Conservation (phyloP, 139 green algal genomes). For the Auxenochlorella protothecoides region DNA sequence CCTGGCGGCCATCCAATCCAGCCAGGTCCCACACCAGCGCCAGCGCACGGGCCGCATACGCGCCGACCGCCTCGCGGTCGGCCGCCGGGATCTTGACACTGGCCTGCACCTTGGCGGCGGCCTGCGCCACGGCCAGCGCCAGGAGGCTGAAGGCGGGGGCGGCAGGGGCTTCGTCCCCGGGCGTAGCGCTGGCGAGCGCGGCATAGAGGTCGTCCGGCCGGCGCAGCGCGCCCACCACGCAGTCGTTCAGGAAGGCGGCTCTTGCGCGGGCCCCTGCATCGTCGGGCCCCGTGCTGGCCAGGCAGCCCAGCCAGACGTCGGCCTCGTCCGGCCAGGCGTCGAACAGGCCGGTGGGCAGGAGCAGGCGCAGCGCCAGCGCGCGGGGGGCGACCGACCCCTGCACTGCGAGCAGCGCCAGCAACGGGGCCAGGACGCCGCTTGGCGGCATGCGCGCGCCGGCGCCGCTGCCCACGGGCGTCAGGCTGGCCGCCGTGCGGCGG, state of each 20-base stretch:
- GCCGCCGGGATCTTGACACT: constrained; percentile 21
- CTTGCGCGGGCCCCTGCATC: constrained; percentile 1
- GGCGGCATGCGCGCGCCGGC: no score
- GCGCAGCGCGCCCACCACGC: constrained; percentile 17
- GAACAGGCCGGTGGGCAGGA: constrained; percentile 10
- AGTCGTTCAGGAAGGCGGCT: constrained; percentile 28
- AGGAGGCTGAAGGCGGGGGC: constrained; percentile 22
- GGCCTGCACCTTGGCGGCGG: constrained; percentile 22
- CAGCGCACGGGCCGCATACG: constrained; percentile 12
- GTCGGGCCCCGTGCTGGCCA: neutral
- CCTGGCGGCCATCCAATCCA: neutral
- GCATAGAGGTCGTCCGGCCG: constrained; percentile 27
- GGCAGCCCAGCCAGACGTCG: constrained; percentile 29
- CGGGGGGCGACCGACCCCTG: neutral
- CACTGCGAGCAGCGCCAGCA: constrained; percentile 19
- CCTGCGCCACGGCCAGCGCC: constrained; percentile 20
- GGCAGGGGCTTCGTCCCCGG: neutral
- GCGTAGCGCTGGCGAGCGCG: neutral
- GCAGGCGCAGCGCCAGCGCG: constrained; percentile 8
- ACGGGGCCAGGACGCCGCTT: no score
- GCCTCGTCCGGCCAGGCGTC: constrained; percentile 17
- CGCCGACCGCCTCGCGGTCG: constrained; percentile 10
- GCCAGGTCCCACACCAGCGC: constrained; percentile 3
- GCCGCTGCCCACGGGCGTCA: no score
- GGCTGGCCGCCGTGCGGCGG: no score